Evolutionary conservation across 805 yeast species (phyloP).

Genomic region (Kodamaea laetipori): DNA sequence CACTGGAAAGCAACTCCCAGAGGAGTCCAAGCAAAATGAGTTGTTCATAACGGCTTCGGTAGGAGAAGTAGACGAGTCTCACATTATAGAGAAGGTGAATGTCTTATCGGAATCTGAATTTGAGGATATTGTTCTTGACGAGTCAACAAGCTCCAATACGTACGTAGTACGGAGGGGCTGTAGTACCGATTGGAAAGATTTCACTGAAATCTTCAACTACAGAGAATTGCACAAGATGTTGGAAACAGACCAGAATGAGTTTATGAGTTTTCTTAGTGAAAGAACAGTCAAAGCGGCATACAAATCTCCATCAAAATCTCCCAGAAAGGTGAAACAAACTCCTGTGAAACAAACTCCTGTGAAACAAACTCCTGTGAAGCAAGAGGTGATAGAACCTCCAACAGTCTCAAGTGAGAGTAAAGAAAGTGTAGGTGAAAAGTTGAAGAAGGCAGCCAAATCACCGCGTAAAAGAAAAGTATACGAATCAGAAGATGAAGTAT

Average conservation of each 20-base stretch:
- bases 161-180: slow-evolving; percentile 47
- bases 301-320: neutral
- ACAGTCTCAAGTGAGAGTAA: neutral
- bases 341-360: neutral
- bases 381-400: neutral
- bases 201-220: slow-evolving; percentile 44
- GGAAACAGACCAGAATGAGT: slow-evolving; percentile 27
- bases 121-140: slow-evolving; percentile 35
- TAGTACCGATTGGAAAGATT: slow-evolving; percentile 34
- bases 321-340: neutral
- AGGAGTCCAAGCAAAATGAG: slow-evolving; percentile 40
- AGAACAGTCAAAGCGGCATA: neutral
- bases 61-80: slow-evolving; percentile 43
- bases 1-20: slow-evolving; percentile 21
- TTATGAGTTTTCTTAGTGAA: slow-evolving; percentile 18
- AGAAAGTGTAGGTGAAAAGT: slow-evolving; percentile 1
- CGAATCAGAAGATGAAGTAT: slow-evolving; percentile 13
- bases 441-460: slow-evolving; percentile 3
- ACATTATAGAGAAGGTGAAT: slow-evolving; percentile 47
- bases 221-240: slow-evolving; percentile 29
- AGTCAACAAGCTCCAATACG: slow-evolving; percentile 22
- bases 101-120: slow-evolving; percentile 44
- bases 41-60: slow-evolving; percentile 55
- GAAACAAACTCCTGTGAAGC: neutral
- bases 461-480: slow-evolving; percentile 15